Evolutionary conservation across 2,329 filamentous ascomycete genomes (phyloP).

Genomic region (Claviceps lovelessii): DNA sequence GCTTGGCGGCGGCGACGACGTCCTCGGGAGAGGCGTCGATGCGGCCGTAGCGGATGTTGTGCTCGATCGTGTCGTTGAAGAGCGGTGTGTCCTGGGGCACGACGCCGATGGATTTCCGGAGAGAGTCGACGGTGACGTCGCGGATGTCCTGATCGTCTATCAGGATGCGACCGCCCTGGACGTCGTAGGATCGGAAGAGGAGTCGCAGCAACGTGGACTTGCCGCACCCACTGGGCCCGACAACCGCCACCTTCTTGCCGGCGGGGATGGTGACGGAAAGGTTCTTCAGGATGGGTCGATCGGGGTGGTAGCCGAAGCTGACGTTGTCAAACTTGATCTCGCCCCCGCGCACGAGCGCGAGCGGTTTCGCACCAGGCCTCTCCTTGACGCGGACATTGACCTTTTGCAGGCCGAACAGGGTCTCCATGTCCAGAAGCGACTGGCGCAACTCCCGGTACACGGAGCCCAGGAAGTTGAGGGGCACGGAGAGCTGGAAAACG

Average conservation of each 20-base stretch:
- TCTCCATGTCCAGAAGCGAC: constrained; percentile 95
- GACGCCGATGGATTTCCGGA: constrained; percentile 78
- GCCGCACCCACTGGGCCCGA: constrained; percentile 88
- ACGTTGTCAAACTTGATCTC: constrained; percentile 94
- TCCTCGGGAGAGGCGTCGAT: constrained; percentile 60
- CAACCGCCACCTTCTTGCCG: constrained; percentile 89
- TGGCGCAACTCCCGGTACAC: constrained; percentile 93
- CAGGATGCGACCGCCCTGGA: constrained; percentile 68
- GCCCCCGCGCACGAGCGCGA: constrained; percentile 61
- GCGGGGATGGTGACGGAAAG: constrained; percentile 81
- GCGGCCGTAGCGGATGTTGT: constrained; percentile 89
- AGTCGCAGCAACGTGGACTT: constrained; percentile 88
- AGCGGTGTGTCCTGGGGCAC: constrained; percentile 94
- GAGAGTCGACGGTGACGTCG: constrained; percentile 64
- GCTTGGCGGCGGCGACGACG: constrained; percentile 62
- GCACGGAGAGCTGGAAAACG: constrained; percentile 93
- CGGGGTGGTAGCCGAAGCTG: constrained; percentile 77
- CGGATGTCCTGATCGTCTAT: constrained; percentile 90
- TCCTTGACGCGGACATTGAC: constrained; percentile 84
- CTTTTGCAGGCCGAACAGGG: constrained; percentile 91
- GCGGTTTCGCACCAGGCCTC: constrained; percentile 54
- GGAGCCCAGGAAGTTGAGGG: constrained; percentile 93
- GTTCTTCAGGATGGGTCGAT: constrained; percentile 75
- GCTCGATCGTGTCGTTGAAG: constrained; percentile 91
- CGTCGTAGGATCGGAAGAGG: constrained; percentile 89